These are phyloP conservation scores for Anisogramma anomala DNA, from an alignment of 2,329 filamentous ascomycete species.

Conservation along the genomic window DNA sequence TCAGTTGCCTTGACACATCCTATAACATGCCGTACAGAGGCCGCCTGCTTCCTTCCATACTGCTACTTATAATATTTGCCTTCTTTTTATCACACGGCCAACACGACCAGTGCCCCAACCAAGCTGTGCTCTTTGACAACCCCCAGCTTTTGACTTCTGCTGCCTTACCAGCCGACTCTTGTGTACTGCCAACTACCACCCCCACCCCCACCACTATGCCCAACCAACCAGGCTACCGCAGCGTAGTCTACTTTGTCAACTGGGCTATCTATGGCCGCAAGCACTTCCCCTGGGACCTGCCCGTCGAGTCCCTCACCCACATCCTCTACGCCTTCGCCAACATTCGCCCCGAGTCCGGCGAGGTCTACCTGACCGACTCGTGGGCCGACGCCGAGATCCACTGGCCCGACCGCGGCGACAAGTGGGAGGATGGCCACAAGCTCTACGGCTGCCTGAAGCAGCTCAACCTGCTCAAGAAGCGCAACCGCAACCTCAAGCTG, in stretches of 20 bases:
- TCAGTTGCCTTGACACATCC: no score
- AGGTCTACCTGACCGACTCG: conserved; percentile 55
- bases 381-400: conserved; percentile 66
- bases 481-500: conserved; percentile 73
- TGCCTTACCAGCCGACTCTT: not conserved
- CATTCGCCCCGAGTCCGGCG: conserved; percentile 63
- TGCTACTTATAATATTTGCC: conserved; percentile 9
- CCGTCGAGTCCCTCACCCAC: conserved; percentile 72
- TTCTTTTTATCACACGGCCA: conserved; percentile 6
- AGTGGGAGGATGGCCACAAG: conserved; percentile 69
- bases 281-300: conserved; percentile 75
- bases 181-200: not conserved
- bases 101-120: conserved; percentile 3
- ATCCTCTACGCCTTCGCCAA: conserved; percentile 88
- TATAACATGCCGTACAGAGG: conserved; percentile 10
- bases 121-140: conserved; percentile 6
- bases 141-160: not conserved
- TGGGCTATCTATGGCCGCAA: conserved; percentile 83
- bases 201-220: conserved; percentile 24
- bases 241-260: conserved; percentile 65
- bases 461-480: conserved; percentile 69
- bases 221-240: conserved; percentile 40
- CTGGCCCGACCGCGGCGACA: conserved; percentile 45
- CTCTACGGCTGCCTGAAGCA: conserved; percentile 86
- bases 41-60: conserved; percentile 5